Evolutionary conservation across 2,329 filamentous ascomycete genomes (phyloP), one percentile per base, ranked within the genome.

Genomic region (Exophiala mesophila): DNA sequence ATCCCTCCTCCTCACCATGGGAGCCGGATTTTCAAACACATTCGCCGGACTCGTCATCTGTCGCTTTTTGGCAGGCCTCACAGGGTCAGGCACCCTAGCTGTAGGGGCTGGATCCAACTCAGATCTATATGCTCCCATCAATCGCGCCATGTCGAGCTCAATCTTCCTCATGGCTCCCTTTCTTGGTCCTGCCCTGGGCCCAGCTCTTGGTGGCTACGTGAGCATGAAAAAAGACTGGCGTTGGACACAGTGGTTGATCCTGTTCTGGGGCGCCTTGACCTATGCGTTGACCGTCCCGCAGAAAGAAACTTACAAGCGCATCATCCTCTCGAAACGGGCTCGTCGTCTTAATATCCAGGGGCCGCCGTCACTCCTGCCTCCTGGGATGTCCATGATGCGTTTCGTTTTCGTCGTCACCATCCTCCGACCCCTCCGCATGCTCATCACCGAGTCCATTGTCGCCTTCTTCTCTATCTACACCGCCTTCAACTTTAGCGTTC

Each of bases 1-100:
- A 35, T 83, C 79, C 5, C 77, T 77, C 3, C 74, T 73, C 4
- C 68, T 72, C 46, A 63, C 62, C 0, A 46, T 70, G 0, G 68
- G 67, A 2, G 57, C 64, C 7, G 67, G 67, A 0, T 62, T 69
- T 18, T 61, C 63, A 46, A 80, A 85, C 55, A 82, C 82, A 47
- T 71, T 88, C 33, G 80, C 82, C 56, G 80, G 82, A 0, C 68
- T 90, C 15, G 68, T 85, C 17, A 73, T 88, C 44, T 80, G 78
- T 56, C 78, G 85, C 10, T 86, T 90, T 66, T 85, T 88, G 55
- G 85, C 85, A 36, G 83, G 85, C 0, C 59, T 83, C 59, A 83
- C 83, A 50, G 83, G 82, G 19, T 82, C 81, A 38, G 82, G 77
- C 46, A 78, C 81, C 2, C 64, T 87, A 30, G 75, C 85, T 53